Base-by-base conservation (phyloP, 495 filamentous ascomycete species). In the Rhypophila decipiens region DNA sequence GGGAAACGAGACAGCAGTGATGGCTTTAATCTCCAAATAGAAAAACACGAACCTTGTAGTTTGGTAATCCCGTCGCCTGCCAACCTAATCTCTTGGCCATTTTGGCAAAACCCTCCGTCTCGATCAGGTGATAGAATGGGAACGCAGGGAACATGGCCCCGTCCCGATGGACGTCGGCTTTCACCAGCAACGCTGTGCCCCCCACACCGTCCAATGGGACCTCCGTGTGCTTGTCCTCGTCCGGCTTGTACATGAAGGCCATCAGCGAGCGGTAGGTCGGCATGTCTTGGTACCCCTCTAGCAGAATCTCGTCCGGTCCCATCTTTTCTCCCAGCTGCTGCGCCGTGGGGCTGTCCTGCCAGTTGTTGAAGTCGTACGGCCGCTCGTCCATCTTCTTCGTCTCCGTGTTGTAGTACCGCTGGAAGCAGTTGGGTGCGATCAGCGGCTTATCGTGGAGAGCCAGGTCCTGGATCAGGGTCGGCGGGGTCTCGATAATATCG, bases 131-230 rank as follows among this genome's bases (percentile, higher is more conserved):
- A 59, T 94, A 98, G 61, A 98, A 98, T 3, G 91, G 67, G 64
- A 98, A 98, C 0, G 93, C 78, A 15, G 93, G 93, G 65, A 98
- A 98, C 93, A 98, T 98, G 46, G 94, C 93, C 3, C 93, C 93
- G 63, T 98, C 94, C 12, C 93, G 79, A 59, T 98, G 93, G 7
- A 98, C 93, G 46, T 97, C 94, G 0, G 94, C 93, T 71, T 96
- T 96, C 13, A 98, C 93, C 66, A 98, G 67, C 46, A 98, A 73
- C 5, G 91, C 87, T 2, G 93, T 95, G 4, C 93, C 93, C 39
- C 93, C 93, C 11, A 98, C 94, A 17, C 93, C 93, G 66, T 98
- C 94, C 4, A 98, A 70, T 17, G 74, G 71, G 5, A 95, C 72
- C 55, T 86, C 82, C 22, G 72, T 66, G 20, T 75, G 64, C 3